Evolutionary conservation across 768 basidiomycete species (phyloP).

Genomic region (Nidula microcarpa): DNA sequence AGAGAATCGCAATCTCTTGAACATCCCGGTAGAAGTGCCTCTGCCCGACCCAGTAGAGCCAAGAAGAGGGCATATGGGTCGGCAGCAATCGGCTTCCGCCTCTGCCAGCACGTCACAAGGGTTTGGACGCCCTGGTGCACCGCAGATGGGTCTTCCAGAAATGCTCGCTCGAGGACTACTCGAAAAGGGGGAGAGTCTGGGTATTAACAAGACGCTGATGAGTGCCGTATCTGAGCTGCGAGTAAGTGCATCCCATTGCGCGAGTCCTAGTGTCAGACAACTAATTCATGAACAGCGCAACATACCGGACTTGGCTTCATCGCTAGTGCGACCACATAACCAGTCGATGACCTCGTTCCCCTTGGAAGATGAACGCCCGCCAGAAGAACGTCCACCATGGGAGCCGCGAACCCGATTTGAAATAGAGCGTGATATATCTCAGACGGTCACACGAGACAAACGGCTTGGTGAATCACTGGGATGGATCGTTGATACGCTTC

Average conservation of each 20-base stretch:
- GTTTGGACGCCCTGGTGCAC: slow-evolving; percentile 36
- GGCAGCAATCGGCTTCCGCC: slow-evolving; percentile 15
- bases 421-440: slow-evolving; percentile 59
- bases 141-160: slow-evolving; percentile 61
- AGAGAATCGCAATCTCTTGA: slow-evolving; percentile 79
- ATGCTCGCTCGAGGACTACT: slow-evolving; percentile 68
- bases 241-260: slow-evolving; percentile 34
- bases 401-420: slow-evolving; percentile 69
- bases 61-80: slow-evolving; percentile 10
- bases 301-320: slow-evolving; percentile 77
- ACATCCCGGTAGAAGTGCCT: slow-evolving; percentile 67
- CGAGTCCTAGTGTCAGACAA: slow-evolving; percentile 2
- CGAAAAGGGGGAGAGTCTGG: slow-evolving; percentile 74
- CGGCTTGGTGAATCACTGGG: slow-evolving; percentile 65
- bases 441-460: slow-evolving; percentile 54
- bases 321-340: slow-evolving; percentile 58
- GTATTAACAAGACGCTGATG: slow-evolving; percentile 82
- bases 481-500: slow-evolving; percentile 72
- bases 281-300: slow-evolving; percentile 53
- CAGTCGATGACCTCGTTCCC: slow-evolving; percentile 52
- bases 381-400: slow-evolving; percentile 63
- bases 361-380: slow-evolving; percentile 53
- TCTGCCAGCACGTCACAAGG: slow-evolving; percentile 11
- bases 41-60: slow-evolving; percentile 25
- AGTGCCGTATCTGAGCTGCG: slow-evolving; percentile 76